Conservation (phyloP, 768 basidiomycete species). For the Pholiota molesta region DNA sequence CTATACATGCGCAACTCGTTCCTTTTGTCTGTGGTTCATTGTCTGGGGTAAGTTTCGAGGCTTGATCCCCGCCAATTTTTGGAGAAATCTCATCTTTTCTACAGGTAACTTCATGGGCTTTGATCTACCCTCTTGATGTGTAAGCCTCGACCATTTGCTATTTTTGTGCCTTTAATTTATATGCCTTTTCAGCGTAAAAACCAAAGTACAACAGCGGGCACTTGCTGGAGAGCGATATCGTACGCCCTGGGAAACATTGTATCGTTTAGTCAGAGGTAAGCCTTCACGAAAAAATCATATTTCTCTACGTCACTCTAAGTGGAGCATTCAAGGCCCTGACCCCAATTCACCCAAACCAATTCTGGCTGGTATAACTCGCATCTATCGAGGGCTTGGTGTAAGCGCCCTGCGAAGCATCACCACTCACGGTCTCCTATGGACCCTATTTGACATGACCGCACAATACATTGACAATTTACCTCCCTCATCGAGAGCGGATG, state of each 20-base stretch:
- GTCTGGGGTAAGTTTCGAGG: constrained; percentile 63
- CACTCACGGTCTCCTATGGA: constrained; percentile 94
- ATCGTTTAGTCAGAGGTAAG: constrained; percentile 79
- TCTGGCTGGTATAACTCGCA: constrained; percentile 73
- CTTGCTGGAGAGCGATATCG: constrained; percentile 78
- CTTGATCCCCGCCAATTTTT: constrained; percentile 35
- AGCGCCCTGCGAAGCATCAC: constrained; percentile 91
- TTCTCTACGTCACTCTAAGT: constrained; percentile 5
- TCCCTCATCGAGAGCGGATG: constrained; percentile 25
- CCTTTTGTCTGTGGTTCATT: constrained; percentile 92
- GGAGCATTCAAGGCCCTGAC: constrained; percentile 63
- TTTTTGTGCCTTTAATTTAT: constrained; percentile 6
- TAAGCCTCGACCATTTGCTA: constrained; percentile 38
- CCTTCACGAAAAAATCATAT: not conserved
- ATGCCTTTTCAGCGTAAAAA: constrained; percentile 69
- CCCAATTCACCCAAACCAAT: constrained; percentile 76
- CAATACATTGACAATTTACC: constrained; percentile 69
- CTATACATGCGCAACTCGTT: constrained; percentile 75
- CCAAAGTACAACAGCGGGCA: constrained; percentile 93
- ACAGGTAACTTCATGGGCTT: constrained; percentile 77
- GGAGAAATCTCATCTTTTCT: constrained; percentile 26
- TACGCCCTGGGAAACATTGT: constrained; percentile 71
- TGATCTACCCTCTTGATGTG: constrained; percentile 96
- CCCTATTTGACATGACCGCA: constrained; percentile 82
- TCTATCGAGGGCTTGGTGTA: constrained; percentile 94